Evolutionary conservation across 768 basidiomycete species (phyloP).

Genomic region (Ramaria rubella): DNA sequence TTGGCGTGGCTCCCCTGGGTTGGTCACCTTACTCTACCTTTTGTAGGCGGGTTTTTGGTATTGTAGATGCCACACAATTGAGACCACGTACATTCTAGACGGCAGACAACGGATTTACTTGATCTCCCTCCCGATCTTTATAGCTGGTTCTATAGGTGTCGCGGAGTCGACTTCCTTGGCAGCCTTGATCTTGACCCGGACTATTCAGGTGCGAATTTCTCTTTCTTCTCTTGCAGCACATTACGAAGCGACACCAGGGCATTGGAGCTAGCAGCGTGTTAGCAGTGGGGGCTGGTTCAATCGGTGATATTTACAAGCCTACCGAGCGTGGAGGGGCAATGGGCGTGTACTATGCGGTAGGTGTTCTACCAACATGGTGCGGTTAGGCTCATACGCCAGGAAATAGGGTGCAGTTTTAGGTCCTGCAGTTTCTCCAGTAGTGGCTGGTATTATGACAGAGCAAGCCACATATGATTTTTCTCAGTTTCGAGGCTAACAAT

Average conservation of each 20-base stretch:
- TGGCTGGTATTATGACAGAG: constrained; percentile 7
- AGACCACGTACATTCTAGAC: not conserved
- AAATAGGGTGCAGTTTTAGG: not conserved
- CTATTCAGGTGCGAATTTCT: constrained; percentile 5
- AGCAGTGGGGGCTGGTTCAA: constrained; percentile 4
- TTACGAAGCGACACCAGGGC: not conserved
- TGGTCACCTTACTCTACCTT: constrained; percentile 2
- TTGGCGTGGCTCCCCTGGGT: not conserved
- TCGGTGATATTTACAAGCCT: constrained; percentile 7
- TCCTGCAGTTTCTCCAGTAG: not conserved
- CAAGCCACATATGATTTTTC: not conserved
- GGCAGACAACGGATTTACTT: constrained; percentile 2
- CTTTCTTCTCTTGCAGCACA: too few species aligned
- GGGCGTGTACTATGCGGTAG: not conserved
- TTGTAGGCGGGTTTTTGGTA: too few species aligned
- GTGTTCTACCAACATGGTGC: not conserved
- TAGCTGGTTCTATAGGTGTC: not conserved
- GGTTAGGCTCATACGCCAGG: not conserved
- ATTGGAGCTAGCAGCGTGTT: constrained; percentile 3
- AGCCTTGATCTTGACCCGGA: not conserved
- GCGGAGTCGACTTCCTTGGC: not conserved
- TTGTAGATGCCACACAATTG: not conserved
- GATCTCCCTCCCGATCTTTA: not conserved
- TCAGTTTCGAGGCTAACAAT: too few species aligned
- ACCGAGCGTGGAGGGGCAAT: constrained; percentile 5